Evolutionary conservation across 2,329 filamentous ascomycete species (phyloP).

Genomic region (Aspergillus eucalypticola): DNA sequence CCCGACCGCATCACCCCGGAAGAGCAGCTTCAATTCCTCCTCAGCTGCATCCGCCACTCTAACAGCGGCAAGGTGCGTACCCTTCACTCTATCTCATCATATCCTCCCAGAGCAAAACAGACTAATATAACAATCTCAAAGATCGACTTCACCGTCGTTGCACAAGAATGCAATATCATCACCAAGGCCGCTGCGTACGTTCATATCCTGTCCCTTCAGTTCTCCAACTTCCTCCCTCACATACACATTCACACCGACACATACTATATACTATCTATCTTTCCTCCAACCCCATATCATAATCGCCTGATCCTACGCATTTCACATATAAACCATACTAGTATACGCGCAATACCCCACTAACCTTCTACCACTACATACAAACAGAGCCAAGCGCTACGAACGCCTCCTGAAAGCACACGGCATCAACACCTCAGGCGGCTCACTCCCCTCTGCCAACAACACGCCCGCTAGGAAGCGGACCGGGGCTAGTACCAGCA

Average conservation of each 20-base stretch:
- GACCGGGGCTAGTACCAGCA: constrained; percentile 15
- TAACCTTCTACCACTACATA: background rate
- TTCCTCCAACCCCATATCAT: too few species aligned
- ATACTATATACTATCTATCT: too few species aligned
- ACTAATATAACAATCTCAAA: constrained; percentile 31
- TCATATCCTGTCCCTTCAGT: too few species aligned
- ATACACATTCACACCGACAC: too few species aligned
- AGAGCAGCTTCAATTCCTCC: constrained; percentile 65
- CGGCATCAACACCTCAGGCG: constrained; percentile 37
- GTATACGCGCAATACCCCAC: too few species aligned
- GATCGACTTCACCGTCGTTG: constrained; percentile 68
- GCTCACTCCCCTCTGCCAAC: background rate
- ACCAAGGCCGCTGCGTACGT: constrained; percentile 71
- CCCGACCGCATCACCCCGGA: constrained; percentile 54
- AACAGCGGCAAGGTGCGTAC: constrained; percentile 59
- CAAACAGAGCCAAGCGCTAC: constrained; percentile 64
- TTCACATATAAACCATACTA: background rate
- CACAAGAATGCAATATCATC: constrained; percentile 62
- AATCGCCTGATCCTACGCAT: background rate
- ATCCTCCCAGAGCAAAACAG: background rate
- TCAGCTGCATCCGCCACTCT: constrained; percentile 65
- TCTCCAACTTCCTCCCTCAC: too few species aligned
- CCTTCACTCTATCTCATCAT: background rate
- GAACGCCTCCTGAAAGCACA: constrained; percentile 62
- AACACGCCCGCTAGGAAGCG: background rate